These are phyloP conservation scores for Colletotrichum sp. DNA, from an alignment of 2,329 filamentous ascomycete species.

Conservation along the genomic window DNA sequence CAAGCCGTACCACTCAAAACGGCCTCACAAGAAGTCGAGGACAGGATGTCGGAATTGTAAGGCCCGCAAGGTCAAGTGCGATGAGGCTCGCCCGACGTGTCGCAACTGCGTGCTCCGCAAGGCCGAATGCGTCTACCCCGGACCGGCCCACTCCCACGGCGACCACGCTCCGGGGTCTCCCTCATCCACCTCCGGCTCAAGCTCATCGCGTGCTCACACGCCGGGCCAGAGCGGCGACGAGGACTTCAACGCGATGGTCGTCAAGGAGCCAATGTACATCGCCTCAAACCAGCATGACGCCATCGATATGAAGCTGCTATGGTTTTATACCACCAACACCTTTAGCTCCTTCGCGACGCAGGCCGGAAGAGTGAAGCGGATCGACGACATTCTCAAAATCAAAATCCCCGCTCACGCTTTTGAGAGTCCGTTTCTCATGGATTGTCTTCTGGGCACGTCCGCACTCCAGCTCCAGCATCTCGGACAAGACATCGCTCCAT, in stretches of 20 bases:
- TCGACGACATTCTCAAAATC: constrained; percentile 49
- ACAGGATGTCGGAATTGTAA: constrained; percentile 60
- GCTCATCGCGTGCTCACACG: background rate
- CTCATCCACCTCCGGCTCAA: background rate
- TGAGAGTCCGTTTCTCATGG: constrained; percentile 57
- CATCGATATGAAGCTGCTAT: constrained; percentile 57
- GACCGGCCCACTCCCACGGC: constrained; percentile 13
- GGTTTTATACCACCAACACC: constrained; percentile 56
- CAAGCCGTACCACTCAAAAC: constrained; percentile 47
- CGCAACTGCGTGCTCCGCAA: constrained; percentile 52
- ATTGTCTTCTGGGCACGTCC: constrained; percentile 56
- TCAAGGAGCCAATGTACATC: constrained; percentile 28
- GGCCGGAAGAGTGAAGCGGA: constrained; percentile 31
- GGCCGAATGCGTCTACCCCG: constrained; percentile 52
- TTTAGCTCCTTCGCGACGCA: constrained; percentile 50
- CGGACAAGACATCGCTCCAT: constrained; percentile 39
- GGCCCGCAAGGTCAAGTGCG: constrained; percentile 58
- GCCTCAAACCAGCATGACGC: constrained; percentile 33
- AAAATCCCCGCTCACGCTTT: constrained; percentile 56
- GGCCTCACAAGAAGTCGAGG: constrained; percentile 60
- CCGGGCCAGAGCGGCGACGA: constrained; percentile 9
- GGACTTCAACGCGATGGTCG: constrained; percentile 15
- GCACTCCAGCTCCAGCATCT: constrained; percentile 52
- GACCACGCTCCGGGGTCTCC: constrained; percentile 1
- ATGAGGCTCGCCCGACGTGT: constrained; percentile 54